A percentile compares a stretch with the other conserved stretches of the same genome.
Evolutionary conservation across 768 basidiomycete species (phyloP).

Genomic region (Obba rivulosa): DNA sequence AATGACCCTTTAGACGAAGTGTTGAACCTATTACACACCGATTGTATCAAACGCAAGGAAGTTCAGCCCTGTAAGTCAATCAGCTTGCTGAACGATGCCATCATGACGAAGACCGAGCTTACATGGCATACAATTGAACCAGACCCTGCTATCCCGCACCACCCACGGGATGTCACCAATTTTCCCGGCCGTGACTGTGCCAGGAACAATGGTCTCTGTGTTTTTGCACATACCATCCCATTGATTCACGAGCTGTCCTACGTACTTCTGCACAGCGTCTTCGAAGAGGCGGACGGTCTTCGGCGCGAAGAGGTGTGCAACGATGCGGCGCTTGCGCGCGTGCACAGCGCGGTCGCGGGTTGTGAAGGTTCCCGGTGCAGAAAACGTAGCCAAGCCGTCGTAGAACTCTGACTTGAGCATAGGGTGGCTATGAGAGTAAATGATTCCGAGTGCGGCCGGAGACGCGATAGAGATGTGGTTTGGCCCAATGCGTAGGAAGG

Average conservation of each 20-base stretch:
- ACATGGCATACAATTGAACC: constrained; percentile 68
- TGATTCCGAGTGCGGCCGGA: constrained; percentile 32
- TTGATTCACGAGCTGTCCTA: constrained; percentile 52
- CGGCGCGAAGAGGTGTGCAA: constrained; percentile 69
- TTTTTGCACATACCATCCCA: constrained; percentile 62
- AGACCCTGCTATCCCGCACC: constrained; percentile 43
- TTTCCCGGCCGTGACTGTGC: neutral
- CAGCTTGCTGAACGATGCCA: neutral
- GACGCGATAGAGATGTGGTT: constrained; percentile 39
- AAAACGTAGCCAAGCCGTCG: constrained; percentile 20
- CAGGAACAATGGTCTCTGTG: constrained; percentile 39
- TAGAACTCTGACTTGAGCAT: constrained; percentile 38
- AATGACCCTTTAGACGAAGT: too few species aligned
- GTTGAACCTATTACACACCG: neutral
- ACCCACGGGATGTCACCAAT: neutral
- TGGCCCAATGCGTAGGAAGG: constrained; percentile 33
- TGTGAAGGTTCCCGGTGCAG: constrained; percentile 45
- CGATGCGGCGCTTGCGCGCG: constrained; percentile 80
- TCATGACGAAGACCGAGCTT: constrained; percentile 23
- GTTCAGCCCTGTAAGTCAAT: constrained; percentile 1
- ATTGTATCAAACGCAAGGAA: constrained; percentile 6
- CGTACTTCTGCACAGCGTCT: constrained; percentile 58
- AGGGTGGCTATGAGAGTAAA: constrained; percentile 41
- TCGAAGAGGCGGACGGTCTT: constrained; percentile 79
- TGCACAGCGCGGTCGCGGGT: constrained; percentile 73